Conservation (phyloP, 2,329 filamentous ascomycete species). For the Trichoderma guizhouense region DNA sequence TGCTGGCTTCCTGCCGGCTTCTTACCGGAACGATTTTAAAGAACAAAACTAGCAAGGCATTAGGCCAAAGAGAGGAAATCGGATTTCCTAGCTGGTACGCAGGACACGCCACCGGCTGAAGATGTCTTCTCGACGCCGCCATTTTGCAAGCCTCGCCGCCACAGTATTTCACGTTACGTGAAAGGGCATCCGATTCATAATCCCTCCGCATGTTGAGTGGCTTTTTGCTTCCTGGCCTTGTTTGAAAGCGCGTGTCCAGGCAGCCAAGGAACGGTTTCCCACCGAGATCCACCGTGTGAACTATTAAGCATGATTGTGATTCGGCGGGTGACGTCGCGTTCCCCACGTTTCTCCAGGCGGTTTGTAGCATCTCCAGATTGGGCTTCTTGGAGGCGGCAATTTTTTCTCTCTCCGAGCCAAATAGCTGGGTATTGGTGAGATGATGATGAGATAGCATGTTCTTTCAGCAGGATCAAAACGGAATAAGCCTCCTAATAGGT, state of each 20-base stretch:
- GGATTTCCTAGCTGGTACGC: slow-evolving; percentile 10
- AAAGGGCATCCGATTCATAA: neutral
- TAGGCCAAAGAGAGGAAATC: slow-evolving; percentile 1
- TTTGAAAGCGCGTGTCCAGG: neutral
- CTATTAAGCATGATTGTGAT: neutral
- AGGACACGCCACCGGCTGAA: neutral
- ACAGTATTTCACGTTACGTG: neutral
- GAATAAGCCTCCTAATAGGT: neutral
- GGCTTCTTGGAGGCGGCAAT: neutral
- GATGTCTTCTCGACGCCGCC: neutral
- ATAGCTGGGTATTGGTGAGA: neutral
- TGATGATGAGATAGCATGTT: neutral
- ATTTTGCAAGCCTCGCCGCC: neutral
- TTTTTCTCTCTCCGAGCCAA: neutral
- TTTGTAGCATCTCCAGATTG: neutral
- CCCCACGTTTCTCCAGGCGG: slow-evolving; percentile 15
- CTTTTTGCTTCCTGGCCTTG: neutral
- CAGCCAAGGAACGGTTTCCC: neutral
- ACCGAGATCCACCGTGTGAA: neutral
- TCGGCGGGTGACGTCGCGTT: slow-evolving; percentile 19
- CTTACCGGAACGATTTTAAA: neutral
- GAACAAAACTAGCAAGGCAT: neutral
- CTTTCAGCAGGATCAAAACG: neutral
- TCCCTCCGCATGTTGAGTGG: neutral
- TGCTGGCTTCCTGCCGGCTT: neutral